Percentiles rank a stretch among this genome's conserved stretches.
phyloP scores from a whole-genome alignment of 352 stramenopile genomes.

The Hyaloperonospora arabidopsidis region DNA sequence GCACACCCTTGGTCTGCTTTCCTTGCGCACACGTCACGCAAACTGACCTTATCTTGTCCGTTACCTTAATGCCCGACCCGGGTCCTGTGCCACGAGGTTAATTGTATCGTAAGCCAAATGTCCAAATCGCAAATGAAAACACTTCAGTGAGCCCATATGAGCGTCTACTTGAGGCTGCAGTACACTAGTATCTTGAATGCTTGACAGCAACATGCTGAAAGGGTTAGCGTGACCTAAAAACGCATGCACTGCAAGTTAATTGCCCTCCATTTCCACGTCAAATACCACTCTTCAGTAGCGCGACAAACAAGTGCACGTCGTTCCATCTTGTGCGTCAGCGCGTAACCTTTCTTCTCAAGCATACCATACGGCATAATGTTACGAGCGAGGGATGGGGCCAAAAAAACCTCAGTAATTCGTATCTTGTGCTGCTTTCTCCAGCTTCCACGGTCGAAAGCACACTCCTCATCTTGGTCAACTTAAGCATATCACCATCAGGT shows the following conservation, averaged over 20 bases:
- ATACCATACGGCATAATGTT: neutral
- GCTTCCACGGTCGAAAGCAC: neutral
- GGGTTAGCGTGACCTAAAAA: neutral
- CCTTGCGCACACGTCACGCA: conserved; percentile 14
- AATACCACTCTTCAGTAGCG: neutral
- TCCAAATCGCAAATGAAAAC: conserved; percentile 2
- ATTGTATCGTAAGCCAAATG: conserved; percentile 10
- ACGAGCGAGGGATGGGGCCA: neutral
- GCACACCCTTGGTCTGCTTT: conserved; percentile 10
- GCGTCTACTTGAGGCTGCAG: neutral
- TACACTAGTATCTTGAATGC: neutral
- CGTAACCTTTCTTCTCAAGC: neutral
- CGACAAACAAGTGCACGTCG: neutral
- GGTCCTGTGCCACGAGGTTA: neutral
- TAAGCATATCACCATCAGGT: neutral
- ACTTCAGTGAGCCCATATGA: conserved; percentile 1
- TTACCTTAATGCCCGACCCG: conserved; percentile 3
- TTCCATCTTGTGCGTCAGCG: neutral
- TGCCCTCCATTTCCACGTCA: neutral
- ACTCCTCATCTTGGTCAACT: neutral
- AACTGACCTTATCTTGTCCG: neutral
- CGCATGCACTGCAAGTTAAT: neutral
- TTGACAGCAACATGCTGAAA: neutral
- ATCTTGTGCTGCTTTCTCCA: neutral
- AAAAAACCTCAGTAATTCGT: neutral